phyloP scores from a whole-genome alignment of 164 flowering plant genomes.

The Vitis rotundifolia region DNA sequence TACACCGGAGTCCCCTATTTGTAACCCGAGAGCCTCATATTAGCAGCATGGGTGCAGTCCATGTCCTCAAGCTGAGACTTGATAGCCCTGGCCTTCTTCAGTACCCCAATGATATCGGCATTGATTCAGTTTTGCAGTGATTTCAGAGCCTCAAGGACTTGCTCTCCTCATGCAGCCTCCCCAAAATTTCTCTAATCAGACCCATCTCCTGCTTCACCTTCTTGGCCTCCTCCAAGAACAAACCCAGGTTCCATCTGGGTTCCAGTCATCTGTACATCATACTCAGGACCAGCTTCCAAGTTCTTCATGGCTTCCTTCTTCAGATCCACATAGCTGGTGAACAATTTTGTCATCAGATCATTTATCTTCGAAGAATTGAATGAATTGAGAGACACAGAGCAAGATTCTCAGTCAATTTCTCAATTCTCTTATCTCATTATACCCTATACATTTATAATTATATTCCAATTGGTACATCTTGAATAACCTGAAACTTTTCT shows the following conservation, averaged over 20 bases:
- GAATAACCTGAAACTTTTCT: too few species aligned
- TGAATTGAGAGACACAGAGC: too few species aligned
- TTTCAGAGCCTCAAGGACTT: conserved; percentile 62
- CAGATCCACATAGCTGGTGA: conserved; percentile 73
- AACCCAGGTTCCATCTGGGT: conserved; percentile 32
- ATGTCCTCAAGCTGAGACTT: conserved; percentile 58
- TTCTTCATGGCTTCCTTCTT: conserved; percentile 83
- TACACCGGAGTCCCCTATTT: conserved; percentile 67
- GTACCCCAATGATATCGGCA: conserved; percentile 50
- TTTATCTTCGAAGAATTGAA: conserved; percentile 52
- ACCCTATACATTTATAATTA: too few species aligned
- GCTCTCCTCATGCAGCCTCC: conserved; percentile 57
- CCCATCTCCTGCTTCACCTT: conserved; percentile 66
- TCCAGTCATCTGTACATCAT: conserved; percentile 39
- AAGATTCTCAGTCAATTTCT: too few species aligned
- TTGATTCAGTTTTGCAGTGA: conserved; percentile 49
- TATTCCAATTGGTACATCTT: too few species aligned
- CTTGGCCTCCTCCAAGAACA: conserved; percentile 73
- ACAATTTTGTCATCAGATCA: conserved; percentile 87
- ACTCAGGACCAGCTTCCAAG: conserved; percentile 59
- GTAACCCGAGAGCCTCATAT: conserved; percentile 57
- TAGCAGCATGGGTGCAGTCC: conserved; percentile 60
- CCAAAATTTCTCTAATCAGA: conserved; percentile 42
- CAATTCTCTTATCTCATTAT: too few species aligned
- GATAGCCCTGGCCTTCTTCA: conserved; percentile 58